A percentile compares a stretch with the other conserved stretches of the same genome.
Evolutionary conservation across 164 flowering plant species (phyloP).

Genomic region (Warburgia ugandensis): DNA sequence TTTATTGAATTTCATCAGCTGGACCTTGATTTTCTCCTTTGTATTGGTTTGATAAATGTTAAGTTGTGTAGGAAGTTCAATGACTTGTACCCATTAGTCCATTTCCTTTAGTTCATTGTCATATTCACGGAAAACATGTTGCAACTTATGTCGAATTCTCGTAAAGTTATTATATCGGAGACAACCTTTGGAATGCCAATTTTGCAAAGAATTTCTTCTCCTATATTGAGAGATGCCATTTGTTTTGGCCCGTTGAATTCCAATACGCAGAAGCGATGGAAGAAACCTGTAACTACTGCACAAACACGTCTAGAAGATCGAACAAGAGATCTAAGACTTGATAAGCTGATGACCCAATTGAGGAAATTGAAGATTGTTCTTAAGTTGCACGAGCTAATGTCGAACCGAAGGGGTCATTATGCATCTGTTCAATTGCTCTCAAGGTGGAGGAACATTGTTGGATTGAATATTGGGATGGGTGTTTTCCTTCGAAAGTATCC

Average conservation of each 20-base stretch:
- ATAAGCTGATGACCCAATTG: constrained; percentile 34
- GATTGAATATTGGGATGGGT: constrained; percentile 41
- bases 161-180: too few relatives aligned
- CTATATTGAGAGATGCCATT: constrained; percentile 9
- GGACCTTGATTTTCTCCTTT: too few relatives aligned
- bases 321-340: constrained; percentile 59
- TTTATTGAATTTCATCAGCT: too few relatives aligned
- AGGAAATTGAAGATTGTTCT: constrained; percentile 43
- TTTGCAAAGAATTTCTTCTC: constrained; percentile 13
- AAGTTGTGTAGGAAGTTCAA: too few relatives aligned
- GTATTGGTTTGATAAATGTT: too few relatives aligned
- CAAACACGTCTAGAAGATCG: constrained; percentile 71
- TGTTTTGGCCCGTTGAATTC: constrained; percentile 57
- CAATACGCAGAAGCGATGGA: constrained; percentile 52
- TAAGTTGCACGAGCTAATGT: constrained; percentile 38
- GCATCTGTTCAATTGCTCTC: constrained; percentile 64
- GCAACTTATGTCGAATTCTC: too few relatives aligned
- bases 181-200: constrained; percentile 2
- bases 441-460: constrained; percentile 56
- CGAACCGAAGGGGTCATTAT: constrained; percentile 43
- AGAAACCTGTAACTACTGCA: constrained; percentile 55
- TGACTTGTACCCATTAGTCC: too few relatives aligned
- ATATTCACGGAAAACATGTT: too few relatives aligned
- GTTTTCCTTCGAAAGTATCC: constrained; percentile 60
- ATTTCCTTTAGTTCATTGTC: too few relatives aligned